These are phyloP conservation scores for Cyberlindnera sargentensis DNA, from an alignment of 805 yeast species.

Conservation along the genomic window DNA sequence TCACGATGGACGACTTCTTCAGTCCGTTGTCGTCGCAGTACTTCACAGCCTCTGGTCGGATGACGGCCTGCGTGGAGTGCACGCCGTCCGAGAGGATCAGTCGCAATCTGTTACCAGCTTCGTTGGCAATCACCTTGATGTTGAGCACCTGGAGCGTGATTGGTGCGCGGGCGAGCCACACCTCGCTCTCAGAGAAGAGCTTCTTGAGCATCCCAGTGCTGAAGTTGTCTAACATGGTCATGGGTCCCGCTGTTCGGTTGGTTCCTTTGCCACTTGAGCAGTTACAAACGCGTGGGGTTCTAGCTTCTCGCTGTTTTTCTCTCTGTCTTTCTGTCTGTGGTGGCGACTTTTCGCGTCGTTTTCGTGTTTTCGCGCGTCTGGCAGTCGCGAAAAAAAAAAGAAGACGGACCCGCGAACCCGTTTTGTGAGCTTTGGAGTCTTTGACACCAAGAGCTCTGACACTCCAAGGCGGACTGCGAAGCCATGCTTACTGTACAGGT, in stretches of 20 bases:
- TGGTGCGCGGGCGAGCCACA: conserved; percentile 19
- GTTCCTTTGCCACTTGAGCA: neutral
- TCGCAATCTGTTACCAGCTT: conserved; percentile 35
- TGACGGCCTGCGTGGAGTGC: conserved; percentile 42
- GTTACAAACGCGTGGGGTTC: neutral
- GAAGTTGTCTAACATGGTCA: conserved; percentile 7
- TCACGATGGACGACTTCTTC: conserved; percentile 36
- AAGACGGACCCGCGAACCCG: no score
- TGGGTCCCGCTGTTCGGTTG: neutral
- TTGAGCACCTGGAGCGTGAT: conserved; percentile 31
- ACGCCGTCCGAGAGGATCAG: conserved; percentile 47
- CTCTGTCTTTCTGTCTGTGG: no score
- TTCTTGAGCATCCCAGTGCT: conserved; percentile 13
- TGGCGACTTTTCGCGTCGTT: no score
- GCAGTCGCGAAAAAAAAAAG: no score
- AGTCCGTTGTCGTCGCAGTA: conserved; percentile 39
- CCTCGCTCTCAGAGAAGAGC: conserved; percentile 16
- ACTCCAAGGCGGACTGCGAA: no score
- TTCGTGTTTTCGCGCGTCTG: no score
- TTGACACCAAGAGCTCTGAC: no score
- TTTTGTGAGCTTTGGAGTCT: no score
- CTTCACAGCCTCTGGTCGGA: conserved; percentile 43
- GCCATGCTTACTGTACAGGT: conserved; percentile 10
- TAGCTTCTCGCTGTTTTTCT: neutral
- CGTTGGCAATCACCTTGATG: conserved; percentile 31